Evolutionary conservation across 2,329 filamentous ascomycete genomes (phyloP), one percentile per base, ranked within the genome.

Genomic region (Calonectria pteridis): DNA sequence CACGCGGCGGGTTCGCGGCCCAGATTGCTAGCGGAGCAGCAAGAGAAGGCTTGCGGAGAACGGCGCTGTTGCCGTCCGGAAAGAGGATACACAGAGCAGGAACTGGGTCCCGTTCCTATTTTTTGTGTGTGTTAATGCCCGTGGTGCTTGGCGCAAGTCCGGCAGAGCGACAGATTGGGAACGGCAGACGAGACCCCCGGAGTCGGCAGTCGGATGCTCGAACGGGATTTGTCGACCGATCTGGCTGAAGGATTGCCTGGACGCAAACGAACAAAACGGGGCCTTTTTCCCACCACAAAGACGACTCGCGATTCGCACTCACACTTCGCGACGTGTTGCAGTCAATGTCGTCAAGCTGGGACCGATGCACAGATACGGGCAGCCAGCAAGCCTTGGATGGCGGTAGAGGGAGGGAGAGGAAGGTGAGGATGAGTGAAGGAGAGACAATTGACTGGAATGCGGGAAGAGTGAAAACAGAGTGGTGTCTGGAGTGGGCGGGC

Each of bases 401-500:
- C 37, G 59, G 37, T 28, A 55, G 33, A 29, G 23, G 33, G 49
- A 20, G 35, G 26, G 35, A 46, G 50, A 58, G 35, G 50, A n/a
- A 46, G 43, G 31, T 37, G 49, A 7, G 35, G n/a, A 65, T 46
- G 40, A 43, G 51, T 37, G 50, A 64, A 49, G 37, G 59, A 73
- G 31, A 73, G 66, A 50, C 58, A 59, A 66, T 66, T 73, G 66
- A 69, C 31, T 66, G 71, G 71, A 73, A 73, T 69, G 71, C 71
- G 66, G 71, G 59, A 66, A 71, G 67, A 59, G 51, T 69, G 40
- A 63, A 62, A 49, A 37, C 40, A 49, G 67, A 73, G 71, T 70
- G 66, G 67, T 70, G 43, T 59, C 43, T 64, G 67, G 55, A 67
- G 71, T 97, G 90, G 93, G 71, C 97, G 90, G 93, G 89, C 69